Evolutionary conservation across 345 rosid genomes (phyloP), one percentile per base, ranked within the genome.

Genomic region (Psidium friedrichsthalianum): DNA sequence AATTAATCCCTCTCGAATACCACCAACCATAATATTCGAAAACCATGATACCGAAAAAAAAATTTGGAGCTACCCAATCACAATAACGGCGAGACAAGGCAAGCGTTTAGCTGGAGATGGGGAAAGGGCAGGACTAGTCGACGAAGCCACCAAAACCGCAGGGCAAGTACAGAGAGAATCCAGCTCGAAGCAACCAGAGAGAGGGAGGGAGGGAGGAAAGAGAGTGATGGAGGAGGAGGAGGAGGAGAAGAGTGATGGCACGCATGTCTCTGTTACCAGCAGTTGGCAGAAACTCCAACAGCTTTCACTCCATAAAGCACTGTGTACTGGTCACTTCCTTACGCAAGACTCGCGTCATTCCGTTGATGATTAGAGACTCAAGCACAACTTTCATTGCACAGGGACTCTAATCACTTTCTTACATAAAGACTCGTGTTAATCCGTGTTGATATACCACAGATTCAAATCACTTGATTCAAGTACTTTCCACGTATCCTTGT

Each of bases 141-240:
- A 95, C 96, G 84, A 94, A 94, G 94, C 97, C 98, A 92, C 97
- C 92, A 91, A n/a, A n/a, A n/a, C n/a, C n/a, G n/a, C n/a, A n/a
- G n/a, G n/a, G n/a, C n/a, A n/a, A n/a, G n/a, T n/a, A n/a, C n/a
- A n/a, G n/a, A n/a, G n/a, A n/a, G n/a, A n/a, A 94, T 94, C 98
- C 98, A 95, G 96, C 98, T 94, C 96, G 89, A 82, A 86, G 74
- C 40, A 56, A 82, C 86, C 88, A 83, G 85, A 52, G 56, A 81
- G 36, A 36, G 84, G 22, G 64, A 87, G 85, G 53, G 61, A 20
- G 13, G 49, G 59, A 21, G 51, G n/a, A n/a, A n/a, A 54, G 49
- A 24, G 83, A 44, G n/a, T 44, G 8, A 44, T 44, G 47, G 47
- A 15, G 54, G 78, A 8, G 76, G n/a, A n/a, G n/a, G n/a, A n/a